A percentile compares a stretch with the other conserved stretches of the same genome.
Conservation (phyloP, 345 rosid species). For the Citrus medica region DNA sequence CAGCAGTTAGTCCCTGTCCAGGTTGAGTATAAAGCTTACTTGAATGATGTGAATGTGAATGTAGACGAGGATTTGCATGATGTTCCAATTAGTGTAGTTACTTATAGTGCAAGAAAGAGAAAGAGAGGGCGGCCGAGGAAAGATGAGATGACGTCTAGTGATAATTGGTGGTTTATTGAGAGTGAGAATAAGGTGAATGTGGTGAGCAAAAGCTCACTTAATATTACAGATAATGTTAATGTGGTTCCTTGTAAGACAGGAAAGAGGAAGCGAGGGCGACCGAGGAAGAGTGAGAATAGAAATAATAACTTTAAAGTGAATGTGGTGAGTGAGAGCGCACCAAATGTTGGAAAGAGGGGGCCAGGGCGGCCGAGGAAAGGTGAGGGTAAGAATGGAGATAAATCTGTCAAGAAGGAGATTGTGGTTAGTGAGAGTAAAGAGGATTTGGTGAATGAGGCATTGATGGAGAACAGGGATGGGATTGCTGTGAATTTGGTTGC, state of each 20-base stretch:
- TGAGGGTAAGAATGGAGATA: neutral
- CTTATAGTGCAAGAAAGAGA: conserved; percentile 31
- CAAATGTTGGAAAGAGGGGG: neutral
- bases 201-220: neutral
- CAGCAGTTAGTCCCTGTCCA: conserved; percentile 36
- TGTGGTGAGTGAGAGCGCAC: conserved; percentile 1
- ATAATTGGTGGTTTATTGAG: conserved; percentile 15
- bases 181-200: neutral
- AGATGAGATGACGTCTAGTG: conserved; percentile 19
- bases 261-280: conserved; percentile 25
- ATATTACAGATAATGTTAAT: neutral
- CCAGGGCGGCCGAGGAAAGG: conserved; percentile 20
- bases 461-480: conserved; percentile 17
- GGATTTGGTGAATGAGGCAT: conserved; percentile 7
- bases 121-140: conserved; percentile 68
- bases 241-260: conserved; percentile 2
- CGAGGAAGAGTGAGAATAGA: conserved; percentile 12
- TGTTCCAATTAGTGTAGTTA: conserved; percentile 22
- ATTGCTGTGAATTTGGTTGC: conserved; percentile 28
- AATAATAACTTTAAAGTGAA: neutral
- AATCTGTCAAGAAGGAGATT: conserved; percentile 5
- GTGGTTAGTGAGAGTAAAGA: conserved; percentile 23
- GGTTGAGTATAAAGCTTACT: conserved; percentile 17
- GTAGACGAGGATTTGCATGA: conserved; percentile 10
- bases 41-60: conserved; percentile 13